A percentile compares a stretch with the other conserved stretches of the same genome.
These are phyloP conservation scores for Roridomyces roridus DNA, from an alignment of 768 basidiomycete genomes.

Conservation along the genomic window DNA sequence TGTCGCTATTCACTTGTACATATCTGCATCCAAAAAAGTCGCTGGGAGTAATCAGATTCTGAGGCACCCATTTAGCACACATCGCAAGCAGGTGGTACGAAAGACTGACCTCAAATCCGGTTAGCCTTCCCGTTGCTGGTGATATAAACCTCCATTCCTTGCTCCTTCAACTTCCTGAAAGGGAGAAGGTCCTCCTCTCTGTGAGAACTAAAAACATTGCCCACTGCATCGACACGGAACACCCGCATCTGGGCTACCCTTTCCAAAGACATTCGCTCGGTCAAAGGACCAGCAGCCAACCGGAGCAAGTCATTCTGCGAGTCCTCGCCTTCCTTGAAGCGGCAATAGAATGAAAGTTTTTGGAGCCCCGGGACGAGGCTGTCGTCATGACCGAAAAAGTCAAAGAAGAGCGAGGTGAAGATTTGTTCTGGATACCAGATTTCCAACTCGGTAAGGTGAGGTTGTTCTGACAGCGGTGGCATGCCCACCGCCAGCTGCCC, in stretches of 20 bases:
- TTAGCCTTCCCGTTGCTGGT: no score
- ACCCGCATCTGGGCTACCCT: background rate
- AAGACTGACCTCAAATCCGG: no score
- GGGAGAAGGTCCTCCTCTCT: background rate
- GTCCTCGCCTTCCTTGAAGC: background rate
- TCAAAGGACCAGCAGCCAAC: background rate
- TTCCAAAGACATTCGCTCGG: background rate
- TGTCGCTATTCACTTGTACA: no score
- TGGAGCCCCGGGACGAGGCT: background rate
- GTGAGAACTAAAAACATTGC: background rate
- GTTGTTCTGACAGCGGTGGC: no score
- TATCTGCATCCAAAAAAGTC: no score
- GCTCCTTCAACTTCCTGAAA: background rate
- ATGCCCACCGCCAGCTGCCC: no score
- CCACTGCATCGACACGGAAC: no score
- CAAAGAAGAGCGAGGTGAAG: background rate
- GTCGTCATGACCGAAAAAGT: background rate
- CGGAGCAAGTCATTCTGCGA: background rate
- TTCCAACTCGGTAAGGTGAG: slow-evolving; percentile 3
- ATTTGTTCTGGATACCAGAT: background rate
- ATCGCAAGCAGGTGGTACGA: no score
- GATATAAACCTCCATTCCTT: slow-evolving; percentile 1
- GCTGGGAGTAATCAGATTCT: no score
- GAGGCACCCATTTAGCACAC: no score
- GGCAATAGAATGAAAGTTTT: slow-evolving; percentile 2